Evolutionary conservation across 1,284 basidiomycete species (phyloP).

Genomic region (Tranzscheliella williamsii): DNA sequence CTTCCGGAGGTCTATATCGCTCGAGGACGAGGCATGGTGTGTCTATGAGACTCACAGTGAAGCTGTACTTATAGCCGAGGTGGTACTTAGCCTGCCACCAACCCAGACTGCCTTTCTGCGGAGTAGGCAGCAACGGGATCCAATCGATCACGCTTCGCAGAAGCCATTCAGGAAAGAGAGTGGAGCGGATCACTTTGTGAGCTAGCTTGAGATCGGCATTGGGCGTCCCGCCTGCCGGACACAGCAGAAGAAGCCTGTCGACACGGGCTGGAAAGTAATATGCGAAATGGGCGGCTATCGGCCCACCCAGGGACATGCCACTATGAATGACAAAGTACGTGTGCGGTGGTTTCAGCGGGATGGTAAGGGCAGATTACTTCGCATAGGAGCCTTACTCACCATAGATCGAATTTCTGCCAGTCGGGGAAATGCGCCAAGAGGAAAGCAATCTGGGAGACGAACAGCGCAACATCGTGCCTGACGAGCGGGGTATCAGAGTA

Average conservation of each 20-base stretch:
- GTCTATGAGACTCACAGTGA: slow-evolving; percentile 5
- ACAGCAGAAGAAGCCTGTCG: slow-evolving; percentile 28
- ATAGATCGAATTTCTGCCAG: slow-evolving; percentile 37
- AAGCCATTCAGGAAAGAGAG: slow-evolving; percentile 18
- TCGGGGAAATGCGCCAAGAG: slow-evolving; percentile 28
- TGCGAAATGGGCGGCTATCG: slow-evolving; percentile 31
- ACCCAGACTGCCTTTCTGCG: slow-evolving; percentile 19
- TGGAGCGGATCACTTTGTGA: slow-evolving; percentile 28
- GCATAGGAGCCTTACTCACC: neutral
- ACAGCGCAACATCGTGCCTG: slow-evolving; percentile 30
- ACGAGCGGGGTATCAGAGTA: slow-evolving; percentile 36
- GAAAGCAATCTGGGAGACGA: slow-evolving; percentile 36
- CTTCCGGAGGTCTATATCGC: too few relatives aligned
- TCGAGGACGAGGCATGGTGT: too few relatives aligned
- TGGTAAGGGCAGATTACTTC: neutral
- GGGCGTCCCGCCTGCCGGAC: slow-evolving; percentile 35
- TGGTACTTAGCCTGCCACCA: slow-evolving; percentile 39
- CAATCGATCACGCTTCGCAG: slow-evolving; percentile 13
- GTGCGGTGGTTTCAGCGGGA: neutral
- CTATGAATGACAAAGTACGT: neutral
- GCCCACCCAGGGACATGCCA: slow-evolving; percentile 38
- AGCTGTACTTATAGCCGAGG: slow-evolving; percentile 33
- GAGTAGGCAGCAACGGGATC: slow-evolving; percentile 29
- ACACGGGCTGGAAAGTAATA: slow-evolving; percentile 35
- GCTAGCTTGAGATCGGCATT: slow-evolving; percentile 14